Percentiles rank a stretch among this genome's conserved stretches.
phyloP scores from a whole-genome alignment of 768 basidiomycete genomes.

The Russula compacta region DNA sequence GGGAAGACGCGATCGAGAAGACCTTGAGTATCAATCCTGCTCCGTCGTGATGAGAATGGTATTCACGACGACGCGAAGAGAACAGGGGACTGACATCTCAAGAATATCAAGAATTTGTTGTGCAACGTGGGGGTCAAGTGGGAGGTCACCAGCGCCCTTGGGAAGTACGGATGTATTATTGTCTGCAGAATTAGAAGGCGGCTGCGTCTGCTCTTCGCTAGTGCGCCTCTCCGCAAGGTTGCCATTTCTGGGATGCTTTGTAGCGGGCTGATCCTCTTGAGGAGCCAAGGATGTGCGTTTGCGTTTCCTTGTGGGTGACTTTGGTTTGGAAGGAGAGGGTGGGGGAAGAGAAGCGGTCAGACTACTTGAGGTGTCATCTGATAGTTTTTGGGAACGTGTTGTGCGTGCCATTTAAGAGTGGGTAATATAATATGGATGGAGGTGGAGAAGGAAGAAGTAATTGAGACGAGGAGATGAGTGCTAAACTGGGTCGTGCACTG shows the following conservation, averaged over 20 bases:
- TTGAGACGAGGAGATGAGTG: slow-evolving; percentile 10
- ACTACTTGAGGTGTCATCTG: slow-evolving; percentile 28
- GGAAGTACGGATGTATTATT: slow-evolving; percentile 22
- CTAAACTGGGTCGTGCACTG: slow-evolving; percentile 18
- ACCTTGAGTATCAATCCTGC: slow-evolving; percentile 64
- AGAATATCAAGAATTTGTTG: slow-evolving; percentile 52
- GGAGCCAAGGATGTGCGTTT: slow-evolving; percentile 47
- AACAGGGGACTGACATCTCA: slow-evolving; percentile 35
- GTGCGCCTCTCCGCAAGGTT: slow-evolving; percentile 27
- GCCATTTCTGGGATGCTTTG: slow-evolving; percentile 42
- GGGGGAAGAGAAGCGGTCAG: slow-evolving; percentile 17
- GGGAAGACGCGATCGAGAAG: slow-evolving; percentile 75
- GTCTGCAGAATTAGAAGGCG: slow-evolving; percentile 13
- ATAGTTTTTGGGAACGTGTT: slow-evolving; percentile 54
- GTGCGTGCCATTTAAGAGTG: slow-evolving; percentile 55
- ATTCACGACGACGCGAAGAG: not conserved
- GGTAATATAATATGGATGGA: slow-evolving; percentile 6
- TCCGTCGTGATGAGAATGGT: slow-evolving; percentile 6
- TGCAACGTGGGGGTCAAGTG: slow-evolving; percentile 38
- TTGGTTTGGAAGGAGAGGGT: slow-evolving; percentile 25
- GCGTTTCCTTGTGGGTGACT: slow-evolving; percentile 47
- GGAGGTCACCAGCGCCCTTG: slow-evolving; percentile 38
- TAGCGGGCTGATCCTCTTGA: slow-evolving; percentile 38
- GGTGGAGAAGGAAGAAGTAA: not conserved
- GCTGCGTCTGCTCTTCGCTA: slow-evolving; percentile 22